Base-by-base conservation (phyloP, 2,329 filamentous ascomycete species). In the Myriangium duriaei region DNA sequence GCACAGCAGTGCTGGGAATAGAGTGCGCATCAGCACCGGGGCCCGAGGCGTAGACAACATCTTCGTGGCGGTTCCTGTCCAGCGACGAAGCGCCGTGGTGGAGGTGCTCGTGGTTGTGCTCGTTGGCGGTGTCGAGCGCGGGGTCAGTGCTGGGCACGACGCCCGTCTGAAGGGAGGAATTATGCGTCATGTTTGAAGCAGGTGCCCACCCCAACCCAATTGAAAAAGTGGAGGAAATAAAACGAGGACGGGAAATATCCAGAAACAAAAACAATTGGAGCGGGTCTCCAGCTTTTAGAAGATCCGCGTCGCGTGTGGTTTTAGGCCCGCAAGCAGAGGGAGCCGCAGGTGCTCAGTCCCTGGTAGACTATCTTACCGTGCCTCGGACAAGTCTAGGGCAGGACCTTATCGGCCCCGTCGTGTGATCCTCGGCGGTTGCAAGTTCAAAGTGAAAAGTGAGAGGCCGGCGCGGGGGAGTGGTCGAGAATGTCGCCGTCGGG, bases 71-170 rank as follows among this genome's bases (percentile, higher is more conserved):
- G 17, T 24, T 26, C 19, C 32, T 33, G n/a, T n/a, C n/a, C 18
- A 19, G 26, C 11, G 40, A 34, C 15, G 30, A 12, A 14, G 36
- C 14, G 11, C 49, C 51, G 41, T 62, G 57, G 40, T 61, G 57
- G 6, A 58, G 48, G 41, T 61, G 57, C n/a, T 45, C 43, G 46
- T 61, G 57, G 33, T 55, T 51, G 41, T 62, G 59, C 37, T 61
- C 55, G 28, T 56, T 49, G 18, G 50, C 49, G 9, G 52, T 48
- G 30, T 59, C 49, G 29, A 61, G 45, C 11, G 51, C 52, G 16
- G 59, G 53, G 41, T 61, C 57, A n/a, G 14, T 14, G 18, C 39
- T 42, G 13, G 32, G n/a, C 11, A 34, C 32, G 5, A 42, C 30
- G 30, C 19, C 33, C 30, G 29, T 14, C 21, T 39, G 35, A 12